Percentiles rank a stretch among this genome's conserved stretches.
Evolutionary conservation across 441 rosid genomes (phyloP).

Genomic region (Viola pubescens): DNA sequence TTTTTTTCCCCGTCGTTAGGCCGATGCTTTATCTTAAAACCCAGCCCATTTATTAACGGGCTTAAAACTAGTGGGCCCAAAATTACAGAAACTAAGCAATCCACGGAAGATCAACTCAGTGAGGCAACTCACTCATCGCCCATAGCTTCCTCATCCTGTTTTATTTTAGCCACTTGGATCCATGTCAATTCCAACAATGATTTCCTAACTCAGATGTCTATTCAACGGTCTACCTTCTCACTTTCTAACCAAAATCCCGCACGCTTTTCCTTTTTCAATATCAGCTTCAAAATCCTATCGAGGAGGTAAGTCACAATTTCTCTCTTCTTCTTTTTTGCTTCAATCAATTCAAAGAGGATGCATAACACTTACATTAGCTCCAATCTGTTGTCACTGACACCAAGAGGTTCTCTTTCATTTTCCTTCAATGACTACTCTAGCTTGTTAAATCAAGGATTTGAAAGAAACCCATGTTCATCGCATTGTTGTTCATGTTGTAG

Average conservation of each 20-base stretch:
- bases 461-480: slow-evolving; percentile 23
- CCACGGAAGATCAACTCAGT: too few relatives aligned
- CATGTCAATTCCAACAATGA: too few relatives aligned
- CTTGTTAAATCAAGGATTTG: slow-evolving; percentile 43
- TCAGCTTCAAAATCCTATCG: slow-evolving; percentile 12
- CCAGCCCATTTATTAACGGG: too few relatives aligned
- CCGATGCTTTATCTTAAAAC: too few relatives aligned
- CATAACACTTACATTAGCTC: slow-evolving; percentile 46
- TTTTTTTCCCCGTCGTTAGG: too few relatives aligned
- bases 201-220: too few relatives aligned
- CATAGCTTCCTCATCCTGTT: too few relatives aligned
- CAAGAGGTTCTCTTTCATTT: slow-evolving; percentile 40
- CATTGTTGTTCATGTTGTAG: slow-evolving; percentile 26
- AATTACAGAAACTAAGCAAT: too few relatives aligned
- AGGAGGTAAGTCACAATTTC: slow-evolving; percentile 21
- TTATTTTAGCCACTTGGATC: too few relatives aligned
- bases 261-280: slow-evolving; percentile 6
- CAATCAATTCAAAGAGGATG: slow-evolving; percentile 23
- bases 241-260: background rate
- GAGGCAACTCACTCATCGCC: too few relatives aligned
- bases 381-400: slow-evolving; percentile 32
- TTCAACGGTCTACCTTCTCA: too few relatives aligned
- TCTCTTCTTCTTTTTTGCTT: slow-evolving; percentile 6
- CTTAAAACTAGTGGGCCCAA: too few relatives aligned
- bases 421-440: slow-evolving; percentile 43